Percentiles rank a stretch among this genome's conserved stretches.
These are phyloP conservation scores for Zopfochytrium polystomum DNA, from an alignment of 371 early-diverging fungal genomes.

Conservation along the genomic window DNA sequence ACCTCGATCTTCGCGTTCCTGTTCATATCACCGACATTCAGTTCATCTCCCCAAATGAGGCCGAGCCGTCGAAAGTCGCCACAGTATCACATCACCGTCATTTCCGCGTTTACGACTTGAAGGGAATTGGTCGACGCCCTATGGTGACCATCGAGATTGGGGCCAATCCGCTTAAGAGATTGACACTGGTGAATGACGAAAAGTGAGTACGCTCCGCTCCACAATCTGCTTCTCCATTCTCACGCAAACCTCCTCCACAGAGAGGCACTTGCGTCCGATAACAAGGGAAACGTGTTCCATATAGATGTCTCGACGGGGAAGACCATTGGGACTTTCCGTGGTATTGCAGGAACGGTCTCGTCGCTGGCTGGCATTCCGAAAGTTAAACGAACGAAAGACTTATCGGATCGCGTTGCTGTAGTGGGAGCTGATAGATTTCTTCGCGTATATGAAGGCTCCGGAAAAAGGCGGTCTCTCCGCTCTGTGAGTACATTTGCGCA, in stretches of 20 bases:
- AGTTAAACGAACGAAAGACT: conserved; percentile 11
- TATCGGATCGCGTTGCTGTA: conserved; percentile 46
- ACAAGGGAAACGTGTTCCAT: conserved; percentile 64
- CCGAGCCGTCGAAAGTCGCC: conserved; percentile 5
- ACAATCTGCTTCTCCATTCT: neutral
- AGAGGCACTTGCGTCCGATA: conserved; percentile 76
- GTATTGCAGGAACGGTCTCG: conserved; percentile 72
- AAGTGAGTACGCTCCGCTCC: conserved; percentile 29
- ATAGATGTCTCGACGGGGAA: conserved; percentile 48
- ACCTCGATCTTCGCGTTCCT: conserved; percentile 76
- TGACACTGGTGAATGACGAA: conserved; percentile 37
- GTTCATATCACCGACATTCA: conserved; percentile 84
- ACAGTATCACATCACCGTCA: conserved; percentile 21
- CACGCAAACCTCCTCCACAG: conserved; percentile 17
- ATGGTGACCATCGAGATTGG: conserved; percentile 64
- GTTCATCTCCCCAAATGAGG: conserved; percentile 30
- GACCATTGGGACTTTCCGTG: conserved; percentile 49
- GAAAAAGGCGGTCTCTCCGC: conserved; percentile 56
- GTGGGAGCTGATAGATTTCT: conserved; percentile 77
- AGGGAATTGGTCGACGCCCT: conserved; percentile 62
- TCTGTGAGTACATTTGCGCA: conserved; percentile 42
- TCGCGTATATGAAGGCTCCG: conserved; percentile 68
- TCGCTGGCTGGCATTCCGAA: conserved; percentile 41
- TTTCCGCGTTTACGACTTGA: conserved; percentile 79
- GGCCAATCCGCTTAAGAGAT: conserved; percentile 59